These are phyloP conservation scores for Entoloma clypeatum DNA, from an alignment of 1,284 basidiomycete genomes.

Conservation along the genomic window DNA sequence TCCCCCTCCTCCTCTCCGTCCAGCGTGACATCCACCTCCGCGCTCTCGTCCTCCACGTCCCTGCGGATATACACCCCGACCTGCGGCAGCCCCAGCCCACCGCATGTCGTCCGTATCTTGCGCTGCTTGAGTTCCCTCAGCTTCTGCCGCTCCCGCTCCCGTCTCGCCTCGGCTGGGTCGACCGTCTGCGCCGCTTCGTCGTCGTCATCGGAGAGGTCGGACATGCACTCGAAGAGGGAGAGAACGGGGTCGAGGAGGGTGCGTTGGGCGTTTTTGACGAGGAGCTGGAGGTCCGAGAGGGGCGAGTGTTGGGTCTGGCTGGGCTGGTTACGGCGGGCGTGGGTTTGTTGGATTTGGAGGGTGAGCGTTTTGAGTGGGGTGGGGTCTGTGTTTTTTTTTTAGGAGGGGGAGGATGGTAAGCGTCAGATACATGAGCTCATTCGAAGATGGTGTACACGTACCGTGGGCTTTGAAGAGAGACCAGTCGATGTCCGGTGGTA, in stretches of 20 bases:
- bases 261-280: conserved; percentile 52
- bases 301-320: conserved; percentile 38
- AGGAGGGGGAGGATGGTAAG: neutral
- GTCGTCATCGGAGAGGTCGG: conserved; percentile 41
- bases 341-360: conserved; percentile 30
- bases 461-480: conserved; percentile 43
- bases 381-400: conserved; percentile 27
- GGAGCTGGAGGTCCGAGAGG: conserved; percentile 56
- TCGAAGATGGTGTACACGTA: conserved; percentile 23
- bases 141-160: conserved; percentile 47
- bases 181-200: conserved; percentile 35
- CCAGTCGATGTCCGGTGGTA: conserved; percentile 51
- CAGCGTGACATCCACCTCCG: conserved; percentile 49
- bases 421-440: neutral
- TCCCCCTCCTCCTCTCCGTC: conserved; percentile 21
- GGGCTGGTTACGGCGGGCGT: conserved; percentile 37
- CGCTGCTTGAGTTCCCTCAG: conserved; percentile 54
- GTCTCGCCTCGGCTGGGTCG: conserved; percentile 38
- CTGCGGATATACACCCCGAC: conserved; percentile 48
- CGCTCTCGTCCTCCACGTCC: conserved; percentile 57
- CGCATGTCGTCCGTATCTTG: conserved; percentile 36
- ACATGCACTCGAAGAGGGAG: conserved; percentile 34
- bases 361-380: conserved; percentile 45
- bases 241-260: conserved; percentile 61
- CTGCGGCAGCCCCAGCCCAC: conserved; percentile 32